Percentiles rank a stretch among this genome's conserved stretches.
phyloP scores from a whole-genome alignment of 1,139 yeast species.

The Pichia sp. region DNA sequence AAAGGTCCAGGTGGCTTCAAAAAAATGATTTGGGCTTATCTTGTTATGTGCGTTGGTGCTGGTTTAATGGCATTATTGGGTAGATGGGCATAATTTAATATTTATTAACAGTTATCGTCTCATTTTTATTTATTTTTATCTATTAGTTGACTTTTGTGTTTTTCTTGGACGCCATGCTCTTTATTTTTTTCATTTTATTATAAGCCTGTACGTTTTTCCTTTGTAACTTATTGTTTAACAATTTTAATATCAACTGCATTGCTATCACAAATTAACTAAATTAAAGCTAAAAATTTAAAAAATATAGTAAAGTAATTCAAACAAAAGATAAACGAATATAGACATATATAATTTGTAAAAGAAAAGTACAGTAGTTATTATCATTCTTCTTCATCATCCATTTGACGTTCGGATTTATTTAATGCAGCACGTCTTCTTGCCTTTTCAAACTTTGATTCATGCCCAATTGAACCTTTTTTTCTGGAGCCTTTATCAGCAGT shows the following conservation, averaged over 20 bases:
- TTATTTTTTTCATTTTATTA: too few species aligned
- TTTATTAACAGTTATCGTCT: neutral
- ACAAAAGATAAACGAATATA: neutral
- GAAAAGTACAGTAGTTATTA: neutral
- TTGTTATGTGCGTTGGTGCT: constrained; percentile 58
- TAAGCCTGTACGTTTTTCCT: too few species aligned
- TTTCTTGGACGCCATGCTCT: neutral
- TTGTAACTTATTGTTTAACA: too few species aligned
- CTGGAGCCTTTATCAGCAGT: neutral
- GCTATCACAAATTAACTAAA: too few species aligned
- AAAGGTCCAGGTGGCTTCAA: constrained; percentile 43
- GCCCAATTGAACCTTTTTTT: neutral
- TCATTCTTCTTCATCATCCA: constrained; percentile 55
- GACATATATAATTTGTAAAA: neutral
- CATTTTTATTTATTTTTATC: neutral
- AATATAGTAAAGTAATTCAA: neutral
- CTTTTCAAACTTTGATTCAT: constrained; percentile 44
- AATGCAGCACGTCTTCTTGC: constrained; percentile 77
- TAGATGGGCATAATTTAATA: constrained; percentile 61
- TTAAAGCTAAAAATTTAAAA: neutral
- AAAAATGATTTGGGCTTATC: constrained; percentile 35
- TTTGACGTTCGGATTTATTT: constrained; percentile 45
- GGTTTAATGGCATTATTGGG: constrained; percentile 83
- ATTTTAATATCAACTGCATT: neutral
- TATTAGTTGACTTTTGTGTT: neutral